Base-by-base conservation (phyloP, 2,329 filamentous ascomycete genomes). In the Westerdykella ornata region DNA sequence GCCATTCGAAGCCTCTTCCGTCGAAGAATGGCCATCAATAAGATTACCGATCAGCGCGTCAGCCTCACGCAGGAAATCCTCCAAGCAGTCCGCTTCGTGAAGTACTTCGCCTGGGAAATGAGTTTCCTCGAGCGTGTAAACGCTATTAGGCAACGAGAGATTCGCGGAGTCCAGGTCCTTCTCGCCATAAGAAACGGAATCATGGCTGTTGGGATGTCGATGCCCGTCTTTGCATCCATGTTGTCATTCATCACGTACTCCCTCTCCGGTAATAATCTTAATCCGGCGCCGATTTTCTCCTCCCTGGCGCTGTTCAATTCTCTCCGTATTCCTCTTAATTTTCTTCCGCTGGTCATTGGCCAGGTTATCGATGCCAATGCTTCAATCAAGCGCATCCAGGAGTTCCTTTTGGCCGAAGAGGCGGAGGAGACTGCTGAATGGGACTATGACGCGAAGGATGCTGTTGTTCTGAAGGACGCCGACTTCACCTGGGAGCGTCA, bases 211-310 rank as follows among this genome's bases (percentile, higher is more conserved):
- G 85, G 85, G 57, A 79, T 94, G 76, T 84, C 87, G 1, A 76
- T 95, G 58, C 90, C 92, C 5, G 85, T 94, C 39, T 96, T 97
- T 54, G 88, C 90, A 0, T 94, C 89, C 1, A 96, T 97, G 88
- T 66, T 97, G 31, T 80, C 90, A 0, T 97, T 97, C 65, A 90
- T 97, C 66, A 90, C 87, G 0, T 82, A 76, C 52, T 75, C 75
- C 1, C 65, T 79, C n/a, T 72, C 77, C 1, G 72, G 84, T 43
- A 82, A 88, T 52, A 64, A 65, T 19, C 75, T 97, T 14, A 72
- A 78, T 1, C 82, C 92, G 0, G 87, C 88, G 0, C 73, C 81
- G 17, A 77, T 97, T 28, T 97, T 98, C 69, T 96, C 90, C 0
- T 97, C 90, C 0, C 74, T 97, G 12, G 90, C 90, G 0, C 70